These are phyloP conservation scores for Aureobasidium mangrovei DNA, from an alignment of 2,329 filamentous ascomycete species.

Conservation along the genomic window DNA sequence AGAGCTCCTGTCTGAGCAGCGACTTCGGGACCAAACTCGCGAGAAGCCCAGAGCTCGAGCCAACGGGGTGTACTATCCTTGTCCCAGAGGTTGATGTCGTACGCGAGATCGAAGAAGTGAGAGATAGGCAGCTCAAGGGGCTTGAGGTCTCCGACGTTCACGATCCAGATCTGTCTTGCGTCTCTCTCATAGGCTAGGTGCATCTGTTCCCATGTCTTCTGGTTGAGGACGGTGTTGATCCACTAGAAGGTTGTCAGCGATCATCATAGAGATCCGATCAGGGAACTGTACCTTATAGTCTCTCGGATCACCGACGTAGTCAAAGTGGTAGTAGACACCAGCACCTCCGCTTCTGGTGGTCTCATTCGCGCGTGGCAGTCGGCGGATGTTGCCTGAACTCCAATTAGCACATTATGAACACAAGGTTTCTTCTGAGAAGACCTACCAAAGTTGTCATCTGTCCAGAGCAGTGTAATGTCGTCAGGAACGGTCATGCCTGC, in stretches of 20 bases:
- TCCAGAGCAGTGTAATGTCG: slow-evolving; percentile 59
- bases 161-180: slow-evolving; percentile 55
- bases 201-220: slow-evolving; percentile 60
- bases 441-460: slow-evolving; percentile 53
- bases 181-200: slow-evolving; percentile 50
- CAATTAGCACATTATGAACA: slow-evolving; percentile 5
- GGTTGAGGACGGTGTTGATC: slow-evolving; percentile 58
- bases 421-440: background rate
- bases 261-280: slow-evolving; percentile 29
- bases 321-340: slow-evolving; percentile 58
- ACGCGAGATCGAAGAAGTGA: slow-evolving; percentile 60
- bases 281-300: slow-evolving; percentile 32
- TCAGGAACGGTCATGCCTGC: slow-evolving; percentile 55
- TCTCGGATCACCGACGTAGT: slow-evolving; percentile 54
- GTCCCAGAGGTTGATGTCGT: slow-evolving; percentile 51
- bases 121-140: slow-evolving; percentile 56
- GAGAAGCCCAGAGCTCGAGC: slow-evolving; percentile 47
- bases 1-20: slow-evolving; percentile 43
- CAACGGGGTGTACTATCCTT: slow-evolving; percentile 48
- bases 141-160: slow-evolving; percentile 60
- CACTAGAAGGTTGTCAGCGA: slow-evolving; percentile 32
- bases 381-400: slow-evolving; percentile 48
- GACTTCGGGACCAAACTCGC: slow-evolving; percentile 47
- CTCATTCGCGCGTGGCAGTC: slow-evolving; percentile 53
- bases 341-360: slow-evolving; percentile 52